Conservation (phyloP, 306 rosid genomes). For the Prunus mume region DNA sequence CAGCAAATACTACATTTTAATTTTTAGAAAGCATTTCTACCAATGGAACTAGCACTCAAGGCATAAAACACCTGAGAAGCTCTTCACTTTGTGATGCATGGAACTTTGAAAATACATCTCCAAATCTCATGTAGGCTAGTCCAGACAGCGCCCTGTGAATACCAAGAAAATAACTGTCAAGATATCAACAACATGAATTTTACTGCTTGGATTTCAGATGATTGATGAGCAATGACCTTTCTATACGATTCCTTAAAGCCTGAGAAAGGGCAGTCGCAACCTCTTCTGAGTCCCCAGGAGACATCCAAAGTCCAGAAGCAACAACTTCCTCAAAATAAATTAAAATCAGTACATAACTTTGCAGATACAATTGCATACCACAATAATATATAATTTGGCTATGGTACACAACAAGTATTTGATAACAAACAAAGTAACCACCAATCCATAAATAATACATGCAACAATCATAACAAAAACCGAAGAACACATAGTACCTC, state of each 20-base stretch:
- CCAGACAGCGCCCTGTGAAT: conserved; percentile 68
- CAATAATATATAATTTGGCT: conserved; percentile 14
- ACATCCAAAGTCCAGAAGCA: conserved; percentile 87
- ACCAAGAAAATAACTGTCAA: conserved; percentile 28
- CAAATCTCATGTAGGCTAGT: conserved; percentile 83
- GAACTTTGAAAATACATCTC: conserved; percentile 88
- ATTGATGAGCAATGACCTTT: conserved; percentile 52
- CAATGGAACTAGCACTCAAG: background rate
- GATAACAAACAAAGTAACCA: background rate
- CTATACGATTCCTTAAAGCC: conserved; percentile 82
- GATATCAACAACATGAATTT: conserved; percentile 29
- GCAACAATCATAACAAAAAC: background rate
- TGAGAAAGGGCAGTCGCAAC: conserved; percentile 93
- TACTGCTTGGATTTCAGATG: conserved; percentile 15
- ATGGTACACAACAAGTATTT: background rate
- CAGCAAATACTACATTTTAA: background rate
- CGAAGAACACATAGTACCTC: conserved; percentile 53
- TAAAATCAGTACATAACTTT: background rate
- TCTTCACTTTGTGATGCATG: conserved; percentile 74
- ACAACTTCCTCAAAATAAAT: conserved; percentile 54
- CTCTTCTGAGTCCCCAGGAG: conserved; percentile 99
- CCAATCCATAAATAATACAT: background rate
- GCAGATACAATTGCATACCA: conserved; percentile 9
- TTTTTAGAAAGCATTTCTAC: background rate
- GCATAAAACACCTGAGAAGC: conserved; percentile 58